These are phyloP conservation scores for Fraxinus baroniana DNA, from an alignment of 305 asterid species.

Conservation along the genomic window DNA sequence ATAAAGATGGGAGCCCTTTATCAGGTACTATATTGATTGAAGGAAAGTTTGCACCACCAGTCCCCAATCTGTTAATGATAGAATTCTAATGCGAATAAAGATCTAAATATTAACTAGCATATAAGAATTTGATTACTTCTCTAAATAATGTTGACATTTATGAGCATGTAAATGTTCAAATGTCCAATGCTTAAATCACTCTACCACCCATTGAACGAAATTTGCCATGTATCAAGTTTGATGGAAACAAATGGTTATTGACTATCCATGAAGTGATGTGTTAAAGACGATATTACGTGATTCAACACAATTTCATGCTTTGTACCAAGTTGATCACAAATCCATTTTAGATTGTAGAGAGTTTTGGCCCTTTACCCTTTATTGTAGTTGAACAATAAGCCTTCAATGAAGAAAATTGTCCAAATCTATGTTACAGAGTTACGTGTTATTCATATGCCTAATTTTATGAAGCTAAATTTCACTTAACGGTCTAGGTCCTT, in stretches of 20 bases:
- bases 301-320: neutral
- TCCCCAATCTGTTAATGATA: neutral
- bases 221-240: neutral
- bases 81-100: neutral
- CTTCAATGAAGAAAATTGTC: neutral
- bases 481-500: neutral
- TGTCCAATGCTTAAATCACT: no score
- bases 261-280: neutral
- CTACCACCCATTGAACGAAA: neutral
- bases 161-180: no score
- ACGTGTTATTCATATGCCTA: neutral
- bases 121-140: neutral
- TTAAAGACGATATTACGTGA: no score
- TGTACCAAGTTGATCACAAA: neutral
- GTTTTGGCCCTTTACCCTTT: neutral
- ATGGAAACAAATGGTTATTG: neutral
- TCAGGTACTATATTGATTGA: slow-evolving; percentile 13
- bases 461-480: neutral
- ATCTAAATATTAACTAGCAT: neutral
- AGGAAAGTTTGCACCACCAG: neutral
- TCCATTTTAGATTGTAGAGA: neutral
- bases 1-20: slow-evolving; percentile 17
- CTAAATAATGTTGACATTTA: neutral
- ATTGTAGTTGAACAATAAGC: neutral
- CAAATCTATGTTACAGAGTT: neutral